Conservation (phyloP, 164 flowering plant genomes). For the Piper betle region DNA sequence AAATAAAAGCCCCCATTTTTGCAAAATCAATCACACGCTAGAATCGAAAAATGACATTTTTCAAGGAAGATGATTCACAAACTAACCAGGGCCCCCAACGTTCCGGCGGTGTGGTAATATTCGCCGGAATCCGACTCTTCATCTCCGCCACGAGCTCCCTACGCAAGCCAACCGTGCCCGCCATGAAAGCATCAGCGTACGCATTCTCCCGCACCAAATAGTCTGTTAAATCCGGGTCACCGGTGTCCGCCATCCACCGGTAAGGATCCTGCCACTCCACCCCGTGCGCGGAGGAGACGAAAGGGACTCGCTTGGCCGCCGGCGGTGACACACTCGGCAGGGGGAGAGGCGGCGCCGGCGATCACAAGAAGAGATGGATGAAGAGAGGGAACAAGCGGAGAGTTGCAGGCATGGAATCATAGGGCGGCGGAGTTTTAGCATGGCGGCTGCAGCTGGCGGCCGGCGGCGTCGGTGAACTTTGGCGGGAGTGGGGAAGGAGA, state of each 20-base stretch:
- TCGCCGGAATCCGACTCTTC: constrained; percentile 48
- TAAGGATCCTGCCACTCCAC: constrained; percentile 62
- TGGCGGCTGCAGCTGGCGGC: neutral
- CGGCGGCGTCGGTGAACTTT: neutral
- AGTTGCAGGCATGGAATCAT: constrained; percentile 6
- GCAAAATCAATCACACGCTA: no score
- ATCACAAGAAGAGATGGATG: constrained; percentile 30
- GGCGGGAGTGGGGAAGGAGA: neutral
- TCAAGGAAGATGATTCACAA: neutral
- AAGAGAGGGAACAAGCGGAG: constrained; percentile 13
- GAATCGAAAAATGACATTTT: no score
- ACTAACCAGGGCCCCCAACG: constrained; percentile 86
- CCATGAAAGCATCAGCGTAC: constrained; percentile 74
- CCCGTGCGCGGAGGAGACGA: constrained; percentile 50
- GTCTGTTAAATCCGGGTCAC: constrained; percentile 57
- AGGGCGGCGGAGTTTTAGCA: constrained; percentile 5
- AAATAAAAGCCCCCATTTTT: neutral
- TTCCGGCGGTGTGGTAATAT: constrained; percentile 62
- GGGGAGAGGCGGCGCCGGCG: constrained; percentile 11
- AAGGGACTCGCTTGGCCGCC: constrained; percentile 55
- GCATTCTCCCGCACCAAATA: constrained; percentile 51
- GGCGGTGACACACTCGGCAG: constrained; percentile 27
- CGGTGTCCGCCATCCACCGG: constrained; percentile 72
- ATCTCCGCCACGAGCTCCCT: constrained; percentile 47
- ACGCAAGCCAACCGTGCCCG: constrained; percentile 42